Percentiles rank a stretch among this genome's conserved stretches.
Conservation (phyloP, 1,139 yeast genomes). For the Taphrina deformans region DNA sequence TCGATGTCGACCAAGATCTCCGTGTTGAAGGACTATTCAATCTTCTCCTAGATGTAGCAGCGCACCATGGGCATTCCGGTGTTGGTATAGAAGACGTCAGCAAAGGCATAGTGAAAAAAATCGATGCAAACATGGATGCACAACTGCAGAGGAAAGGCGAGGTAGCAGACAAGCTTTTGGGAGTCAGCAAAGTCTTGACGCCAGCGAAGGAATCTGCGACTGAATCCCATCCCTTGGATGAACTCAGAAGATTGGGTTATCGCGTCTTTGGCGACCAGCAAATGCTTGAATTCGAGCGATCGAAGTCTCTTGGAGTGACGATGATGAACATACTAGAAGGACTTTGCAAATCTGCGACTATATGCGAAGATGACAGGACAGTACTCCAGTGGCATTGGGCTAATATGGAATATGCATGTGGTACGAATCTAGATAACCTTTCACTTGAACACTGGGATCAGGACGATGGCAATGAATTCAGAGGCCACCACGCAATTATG, state of each 20-base stretch:
- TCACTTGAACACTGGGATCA: constrained; percentile 50
- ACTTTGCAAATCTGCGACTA: constrained; percentile 44
- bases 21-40: constrained; percentile 47
- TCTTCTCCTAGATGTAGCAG: constrained; percentile 47
- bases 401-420: constrained; percentile 49
- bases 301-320: constrained; percentile 46
- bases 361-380: constrained; percentile 46
- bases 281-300: neutral
- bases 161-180: constrained; percentile 36
- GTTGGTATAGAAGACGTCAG: neutral
- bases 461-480: constrained; percentile 49
- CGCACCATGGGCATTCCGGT: constrained; percentile 36
- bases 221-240: neutral
- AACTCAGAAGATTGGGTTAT: constrained; percentile 9
- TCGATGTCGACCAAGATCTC: constrained; percentile 43
- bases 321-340: constrained; percentile 46
- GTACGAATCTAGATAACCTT: constrained; percentile 46
- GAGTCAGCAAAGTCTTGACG: constrained; percentile 3
- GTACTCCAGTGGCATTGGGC: constrained; percentile 50
- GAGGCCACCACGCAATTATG: constrained; percentile 49
- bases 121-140: neutral
- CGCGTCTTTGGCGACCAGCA: neutral
- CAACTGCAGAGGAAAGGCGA: neutral
- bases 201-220: neutral
- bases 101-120: neutral